phyloP scores from a whole-genome alignment of 805 yeast genomes.

The Metschnikowia borealis region DNA sequence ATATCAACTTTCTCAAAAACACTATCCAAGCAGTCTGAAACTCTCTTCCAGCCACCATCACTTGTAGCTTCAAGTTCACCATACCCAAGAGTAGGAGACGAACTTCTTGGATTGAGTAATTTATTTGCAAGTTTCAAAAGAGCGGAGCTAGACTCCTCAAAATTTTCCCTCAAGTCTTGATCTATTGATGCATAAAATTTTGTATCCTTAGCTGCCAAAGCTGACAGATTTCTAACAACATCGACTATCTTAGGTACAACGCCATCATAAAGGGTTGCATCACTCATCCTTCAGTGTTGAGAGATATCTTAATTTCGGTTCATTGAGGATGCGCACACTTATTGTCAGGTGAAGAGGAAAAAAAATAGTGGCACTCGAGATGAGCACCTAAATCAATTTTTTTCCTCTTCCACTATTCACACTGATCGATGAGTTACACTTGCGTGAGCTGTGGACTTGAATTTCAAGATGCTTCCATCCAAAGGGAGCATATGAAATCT shows the following conservation, averaged over 20 bases:
- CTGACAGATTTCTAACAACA: constrained; percentile 61
- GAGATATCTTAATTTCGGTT: background rate
- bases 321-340: constrained; percentile 2
- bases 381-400: background rate
- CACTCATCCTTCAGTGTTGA: background rate
- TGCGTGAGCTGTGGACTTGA: constrained; percentile 40
- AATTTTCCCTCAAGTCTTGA: constrained; percentile 32
- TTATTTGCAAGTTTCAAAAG: constrained; percentile 46
- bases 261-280: background rate
- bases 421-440: constrained; percentile 14
- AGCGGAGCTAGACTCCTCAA: constrained; percentile 39
- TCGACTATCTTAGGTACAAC: constrained; percentile 47
- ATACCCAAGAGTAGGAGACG: constrained; percentile 22
- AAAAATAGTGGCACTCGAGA: constrained; percentile 6
- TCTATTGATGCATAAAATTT: constrained; percentile 68
- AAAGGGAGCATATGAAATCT: constrained; percentile 41
- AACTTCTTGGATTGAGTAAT: constrained; percentile 34
- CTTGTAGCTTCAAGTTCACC: constrained; percentile 42
- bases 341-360: background rate
- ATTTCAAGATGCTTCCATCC: constrained; percentile 36
- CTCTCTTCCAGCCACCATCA: constrained; percentile 53
- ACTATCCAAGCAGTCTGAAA: constrained; percentile 62
- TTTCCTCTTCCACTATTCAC: background rate
- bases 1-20: constrained; percentile 75
- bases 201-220: constrained; percentile 77